Base-by-base conservation (phyloP, 768 basidiomycete species). In the Auricularia heimuer region DNA sequence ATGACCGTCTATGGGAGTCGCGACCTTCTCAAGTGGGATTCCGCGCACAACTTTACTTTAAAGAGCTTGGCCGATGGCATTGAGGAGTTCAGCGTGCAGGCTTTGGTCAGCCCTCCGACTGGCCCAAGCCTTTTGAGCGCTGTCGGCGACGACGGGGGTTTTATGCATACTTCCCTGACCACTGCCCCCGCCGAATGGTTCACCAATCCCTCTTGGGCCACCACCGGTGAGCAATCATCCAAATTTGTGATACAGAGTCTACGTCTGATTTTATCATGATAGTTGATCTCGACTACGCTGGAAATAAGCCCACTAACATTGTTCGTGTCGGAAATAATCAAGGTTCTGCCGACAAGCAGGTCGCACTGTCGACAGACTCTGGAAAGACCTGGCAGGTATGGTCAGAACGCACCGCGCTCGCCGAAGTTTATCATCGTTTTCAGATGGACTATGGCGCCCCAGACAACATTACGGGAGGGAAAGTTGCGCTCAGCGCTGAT, bases 51-150 rank as follows among this genome's bases (percentile, higher is more conserved):
- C 64, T 78, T 88, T 33, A 82, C 84, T 0, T 73, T 88, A 63
- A 77, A 82, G 61, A 82, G 83, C 0, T 74, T 86, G 37, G 86
- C 86, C 1, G 82, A 85, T 68, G 87, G 87, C 3, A 77, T 88
- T 16, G 86, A 88, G 74, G 84, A 88, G 71, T 84, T 82, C 0
- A 77, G 85, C 12, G 78, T 87, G 3, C 79, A 79, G 65, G 81
- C 77, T 24, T 69, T 88, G 62, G 82, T 87, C 65, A 85, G 85
- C 4, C 85, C 85, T 3, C 85, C 85, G 1, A 76, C 75, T n/a
- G 86, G 86, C 2, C 81, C 85, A 3, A 70, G 74, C 29, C 77
- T 88, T 37, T 73, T 87, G 8, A 86, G 85, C 6, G 82, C 81
- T 24, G 79, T 86, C 35, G 80, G 79, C 36, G 84, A 87, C 68